These are phyloP conservation scores for Sonneratia caseolaris DNA, from an alignment of 345 rosid genomes.

Conservation along the genomic window DNA sequence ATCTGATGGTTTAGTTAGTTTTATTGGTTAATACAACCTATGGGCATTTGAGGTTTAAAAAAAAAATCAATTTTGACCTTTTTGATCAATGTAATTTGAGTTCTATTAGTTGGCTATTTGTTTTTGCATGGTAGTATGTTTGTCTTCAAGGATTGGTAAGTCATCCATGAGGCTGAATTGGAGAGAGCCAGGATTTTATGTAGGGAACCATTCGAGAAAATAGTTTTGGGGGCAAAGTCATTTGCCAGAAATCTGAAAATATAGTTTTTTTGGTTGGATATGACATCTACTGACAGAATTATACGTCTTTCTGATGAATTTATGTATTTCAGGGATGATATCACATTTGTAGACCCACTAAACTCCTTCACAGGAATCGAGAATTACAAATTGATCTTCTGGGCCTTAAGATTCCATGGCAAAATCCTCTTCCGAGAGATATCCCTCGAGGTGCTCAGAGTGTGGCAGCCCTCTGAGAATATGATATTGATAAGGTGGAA, in stretches of 20 bases:
- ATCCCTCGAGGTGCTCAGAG: constrained; percentile 65
- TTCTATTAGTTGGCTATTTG: neutral
- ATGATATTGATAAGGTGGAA: constrained; percentile 89
- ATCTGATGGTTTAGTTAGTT: no score
- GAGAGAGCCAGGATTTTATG: neutral
- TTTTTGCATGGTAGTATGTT: neutral
- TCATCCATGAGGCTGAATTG: neutral
- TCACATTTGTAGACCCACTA: constrained; percentile 67
- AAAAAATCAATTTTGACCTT: neutral
- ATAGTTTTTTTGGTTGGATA: neutral
- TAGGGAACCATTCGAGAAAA: neutral
- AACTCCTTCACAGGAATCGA: constrained; percentile 77
- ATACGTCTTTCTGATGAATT: constrained; percentile 1
- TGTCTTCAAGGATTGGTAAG: neutral
- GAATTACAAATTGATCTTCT: constrained; percentile 71
- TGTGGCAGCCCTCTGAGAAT: constrained; percentile 98
- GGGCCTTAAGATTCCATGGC: constrained; percentile 92
- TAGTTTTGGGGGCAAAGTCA: neutral
- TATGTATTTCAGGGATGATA: constrained; percentile 55
- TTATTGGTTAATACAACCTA: no score
- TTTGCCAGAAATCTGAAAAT: neutral
- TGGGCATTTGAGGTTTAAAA: neutral
- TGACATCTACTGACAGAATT: neutral
- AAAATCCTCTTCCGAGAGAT: constrained; percentile 70
- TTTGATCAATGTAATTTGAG: neutral